These are phyloP conservation scores for Tranzscheliella williamsii DNA, from an alignment of 1,284 basidiomycete species.

Conservation along the genomic window DNA sequence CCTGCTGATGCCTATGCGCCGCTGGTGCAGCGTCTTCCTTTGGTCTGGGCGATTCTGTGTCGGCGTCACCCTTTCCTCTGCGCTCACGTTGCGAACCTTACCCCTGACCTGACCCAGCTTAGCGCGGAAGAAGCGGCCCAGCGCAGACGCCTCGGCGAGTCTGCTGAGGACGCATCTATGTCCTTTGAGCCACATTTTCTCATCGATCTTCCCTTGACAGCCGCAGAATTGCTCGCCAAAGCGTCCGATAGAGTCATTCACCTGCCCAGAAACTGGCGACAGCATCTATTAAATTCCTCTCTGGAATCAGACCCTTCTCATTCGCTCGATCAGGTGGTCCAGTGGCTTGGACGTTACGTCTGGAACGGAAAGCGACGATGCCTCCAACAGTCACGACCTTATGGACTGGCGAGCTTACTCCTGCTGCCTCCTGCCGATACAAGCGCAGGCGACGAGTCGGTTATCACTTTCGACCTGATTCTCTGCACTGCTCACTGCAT, in stretches of 20 bases:
- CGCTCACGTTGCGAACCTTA: constrained; percentile 17
- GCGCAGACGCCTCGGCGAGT: constrained; percentile 18
- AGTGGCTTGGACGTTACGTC: constrained; percentile 23
- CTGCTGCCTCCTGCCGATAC: constrained; percentile 10
- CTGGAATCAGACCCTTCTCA: background rate
- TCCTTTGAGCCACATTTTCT: constrained; percentile 40
- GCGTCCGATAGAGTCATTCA: constrained; percentile 10
- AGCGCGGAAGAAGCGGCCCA: constrained; percentile 14
- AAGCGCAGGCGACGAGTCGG: background rate
- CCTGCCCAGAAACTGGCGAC: constrained; percentile 5
- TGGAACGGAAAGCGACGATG: constrained; percentile 37
- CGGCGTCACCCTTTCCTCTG: constrained; percentile 26
- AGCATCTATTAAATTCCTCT: no score
- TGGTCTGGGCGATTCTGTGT: constrained; percentile 33
- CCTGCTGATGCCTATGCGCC: constrained; percentile 3
- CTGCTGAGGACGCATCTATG: constrained; percentile 20
- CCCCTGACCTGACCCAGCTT: constrained; percentile 9
- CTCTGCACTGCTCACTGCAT: constrained; percentile 32
- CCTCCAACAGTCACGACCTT: constrained; percentile 11
- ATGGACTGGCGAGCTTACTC: constrained; percentile 19
- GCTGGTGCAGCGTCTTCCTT: constrained; percentile 18
- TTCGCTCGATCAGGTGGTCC: constrained; percentile 2
- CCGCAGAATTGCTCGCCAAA: constrained; percentile 10
- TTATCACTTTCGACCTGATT: constrained; percentile 20
- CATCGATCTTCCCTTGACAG: constrained; percentile 10